Conservation (phyloP, 208 protist genomes). For the Herpetomonas samuelpessoai region DNA sequence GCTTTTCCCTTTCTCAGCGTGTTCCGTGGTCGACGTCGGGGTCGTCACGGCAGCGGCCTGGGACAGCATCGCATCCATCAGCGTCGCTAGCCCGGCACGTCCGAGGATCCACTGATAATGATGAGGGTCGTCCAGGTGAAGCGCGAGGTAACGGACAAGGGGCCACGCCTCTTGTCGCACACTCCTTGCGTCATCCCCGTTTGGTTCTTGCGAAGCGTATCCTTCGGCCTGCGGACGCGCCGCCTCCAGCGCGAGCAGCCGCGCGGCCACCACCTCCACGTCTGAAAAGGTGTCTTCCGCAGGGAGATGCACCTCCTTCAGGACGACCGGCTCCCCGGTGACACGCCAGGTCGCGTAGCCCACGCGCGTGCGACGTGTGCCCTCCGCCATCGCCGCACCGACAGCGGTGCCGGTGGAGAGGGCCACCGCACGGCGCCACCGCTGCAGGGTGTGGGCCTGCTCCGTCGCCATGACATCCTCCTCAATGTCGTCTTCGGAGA, state of each 20-base stretch:
- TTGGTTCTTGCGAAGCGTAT: background rate
- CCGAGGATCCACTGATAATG: slow-evolving; percentile 36
- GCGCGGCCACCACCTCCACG: slow-evolving; percentile 9
- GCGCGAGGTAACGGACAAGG: slow-evolving; percentile 35
- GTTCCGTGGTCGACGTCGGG: background rate
- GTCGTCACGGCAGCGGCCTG: slow-evolving; percentile 6
- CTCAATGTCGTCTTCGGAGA: slow-evolving; percentile 16
- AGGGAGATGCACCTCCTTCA: slow-evolving; percentile 49
- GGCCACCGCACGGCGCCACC: too few relatives aligned
- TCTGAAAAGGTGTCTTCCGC: slow-evolving; percentile 25
- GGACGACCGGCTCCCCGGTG: slow-evolving; percentile 17
- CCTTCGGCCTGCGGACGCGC: slow-evolving; percentile 8
- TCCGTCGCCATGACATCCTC: background rate
- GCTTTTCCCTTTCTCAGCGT: too few relatives aligned
- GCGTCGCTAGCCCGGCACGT: slow-evolving; percentile 22
- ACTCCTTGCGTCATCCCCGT: too few relatives aligned
- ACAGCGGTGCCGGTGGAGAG: too few relatives aligned
- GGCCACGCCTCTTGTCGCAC: slow-evolving; percentile 8
- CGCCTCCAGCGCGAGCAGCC: slow-evolving; percentile 7
- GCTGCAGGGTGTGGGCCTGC: too few relatives aligned
- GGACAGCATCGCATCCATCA: slow-evolving; percentile 21
- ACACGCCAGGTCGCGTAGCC: slow-evolving; percentile 25
- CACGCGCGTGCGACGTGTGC: slow-evolving; percentile 31
- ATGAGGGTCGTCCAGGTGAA: slow-evolving; percentile 24
- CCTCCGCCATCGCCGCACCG: too few relatives aligned